phyloP scores from a whole-genome alignment of 495 filamentous ascomycete species.

The Podospora pseudopauciseta region DNA sequence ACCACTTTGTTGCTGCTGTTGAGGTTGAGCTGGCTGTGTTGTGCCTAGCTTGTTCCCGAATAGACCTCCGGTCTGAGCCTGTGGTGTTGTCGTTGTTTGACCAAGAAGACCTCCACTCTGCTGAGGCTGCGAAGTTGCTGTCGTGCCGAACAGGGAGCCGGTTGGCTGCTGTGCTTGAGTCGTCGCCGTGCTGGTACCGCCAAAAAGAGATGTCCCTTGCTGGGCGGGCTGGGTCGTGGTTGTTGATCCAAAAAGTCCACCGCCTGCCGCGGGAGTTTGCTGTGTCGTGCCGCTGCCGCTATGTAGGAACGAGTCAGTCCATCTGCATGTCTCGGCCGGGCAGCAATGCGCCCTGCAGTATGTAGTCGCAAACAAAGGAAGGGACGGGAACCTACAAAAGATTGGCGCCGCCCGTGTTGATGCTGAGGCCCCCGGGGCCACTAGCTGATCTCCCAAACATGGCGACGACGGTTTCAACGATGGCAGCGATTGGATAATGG shows the following conservation, averaged over 20 bases:
- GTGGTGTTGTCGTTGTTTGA: slow-evolving; percentile 27
- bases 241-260: slow-evolving; percentile 47
- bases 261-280: slow-evolving; percentile 42
- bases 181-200: slow-evolving; percentile 33
- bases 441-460: slow-evolving; percentile 60
- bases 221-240: slow-evolving; percentile 30
- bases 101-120: slow-evolving; percentile 37
- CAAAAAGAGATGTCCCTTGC: slow-evolving; percentile 50
- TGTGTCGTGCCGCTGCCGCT: slow-evolving; percentile 37
- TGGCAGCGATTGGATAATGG: slow-evolving; percentile 10
- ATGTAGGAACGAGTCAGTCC: slow-evolving; percentile 14
- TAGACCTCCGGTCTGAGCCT: slow-evolving; percentile 29
- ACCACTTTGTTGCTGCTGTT: slow-evolving; percentile 19
- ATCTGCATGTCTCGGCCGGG: slow-evolving; percentile 8
- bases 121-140: slow-evolving; percentile 40
- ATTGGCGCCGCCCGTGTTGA: slow-evolving; percentile 74
- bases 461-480: slow-evolving; percentile 16
- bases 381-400: slow-evolving; percentile 48
- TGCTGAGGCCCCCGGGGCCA: slow-evolving; percentile 64
- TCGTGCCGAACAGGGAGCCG: slow-evolving; percentile 9
- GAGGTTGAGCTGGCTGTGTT: slow-evolving; percentile 25
- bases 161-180: slow-evolving; percentile 11
- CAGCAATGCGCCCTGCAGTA: neutral
- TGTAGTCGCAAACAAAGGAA: neutral
- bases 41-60: slow-evolving; percentile 24